A percentile compares a stretch with the other conserved stretches of the same genome.
These are phyloP conservation scores for Cetraspora pellucida DNA, from an alignment of 192 early-diverging fungal species.

Conservation along the genomic window DNA sequence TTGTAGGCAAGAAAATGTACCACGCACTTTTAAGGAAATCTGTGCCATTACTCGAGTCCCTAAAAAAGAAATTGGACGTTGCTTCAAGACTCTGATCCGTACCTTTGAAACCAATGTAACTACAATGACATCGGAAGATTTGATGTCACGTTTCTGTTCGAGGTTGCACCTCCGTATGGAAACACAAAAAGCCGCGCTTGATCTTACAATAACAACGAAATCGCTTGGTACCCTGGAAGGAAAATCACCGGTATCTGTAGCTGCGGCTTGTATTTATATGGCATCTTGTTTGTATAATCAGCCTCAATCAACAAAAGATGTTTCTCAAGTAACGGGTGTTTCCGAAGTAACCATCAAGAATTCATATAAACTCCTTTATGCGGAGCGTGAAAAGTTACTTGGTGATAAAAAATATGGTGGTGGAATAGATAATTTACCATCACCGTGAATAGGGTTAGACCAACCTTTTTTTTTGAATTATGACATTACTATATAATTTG, in stretches of 20 bases:
- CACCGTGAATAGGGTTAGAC: background rate
- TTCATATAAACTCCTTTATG: constrained; percentile 73
- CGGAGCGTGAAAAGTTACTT: constrained; percentile 58
- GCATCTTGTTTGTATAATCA: constrained; percentile 71
- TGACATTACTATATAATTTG: too few species aligned
- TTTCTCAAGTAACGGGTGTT: constrained; percentile 85
- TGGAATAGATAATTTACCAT: constrained; percentile 9
- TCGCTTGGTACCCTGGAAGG: constrained; percentile 87
- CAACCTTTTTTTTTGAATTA: background rate
- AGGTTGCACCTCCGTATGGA: constrained; percentile 68
- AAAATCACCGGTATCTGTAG: constrained; percentile 89
- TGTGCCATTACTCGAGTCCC: constrained; percentile 86
- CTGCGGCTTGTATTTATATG: constrained; percentile 91
- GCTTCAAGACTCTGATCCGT: constrained; percentile 68
- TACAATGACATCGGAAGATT: constrained; percentile 70
- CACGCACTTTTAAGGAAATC: constrained; percentile 94
- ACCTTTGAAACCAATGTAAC: constrained; percentile 61
- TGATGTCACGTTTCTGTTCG: constrained; percentile 81
- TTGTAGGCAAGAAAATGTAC: constrained; percentile 79
- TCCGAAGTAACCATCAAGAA: constrained; percentile 94
- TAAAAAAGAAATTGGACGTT: constrained; percentile 92
- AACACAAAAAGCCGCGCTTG: constrained; percentile 71
- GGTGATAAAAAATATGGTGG: constrained; percentile 33
- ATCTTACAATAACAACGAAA: constrained; percentile 71
- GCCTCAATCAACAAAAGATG: constrained; percentile 70